phyloP scores from a whole-genome alignment of 2,329 filamentous ascomycete species.

The Dactylellina sp. region DNA sequence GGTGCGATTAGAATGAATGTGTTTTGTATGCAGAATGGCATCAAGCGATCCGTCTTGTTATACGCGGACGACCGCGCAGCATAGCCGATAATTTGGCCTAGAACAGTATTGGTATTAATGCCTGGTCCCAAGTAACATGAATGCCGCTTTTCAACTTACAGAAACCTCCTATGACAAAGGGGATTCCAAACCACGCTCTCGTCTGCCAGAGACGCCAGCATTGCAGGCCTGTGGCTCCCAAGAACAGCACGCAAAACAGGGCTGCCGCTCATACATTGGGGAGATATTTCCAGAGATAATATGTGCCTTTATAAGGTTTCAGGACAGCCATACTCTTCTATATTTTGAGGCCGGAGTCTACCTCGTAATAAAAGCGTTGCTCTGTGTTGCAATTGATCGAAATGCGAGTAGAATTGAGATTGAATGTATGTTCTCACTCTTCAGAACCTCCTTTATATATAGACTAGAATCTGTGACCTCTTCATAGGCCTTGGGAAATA shows the following conservation, averaged over 20 bases:
- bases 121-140: slow-evolving; percentile 49
- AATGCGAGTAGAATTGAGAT: no score
- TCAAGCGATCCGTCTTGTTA: slow-evolving; percentile 60
- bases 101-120: slow-evolving; percentile 41
- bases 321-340: not conserved
- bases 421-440: no score
- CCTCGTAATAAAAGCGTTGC: not conserved
- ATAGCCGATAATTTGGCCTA: slow-evolving; percentile 67
- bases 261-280: slow-evolving; percentile 64
- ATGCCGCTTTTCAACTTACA: slow-evolving; percentile 63
- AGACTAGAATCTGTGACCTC: no score
- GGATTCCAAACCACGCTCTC: slow-evolving; percentile 67
- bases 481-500: no score
- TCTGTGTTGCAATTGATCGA: no score
- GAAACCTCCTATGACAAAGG: slow-evolving; percentile 66
- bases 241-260: slow-evolving; percentile 67
- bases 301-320: slow-evolving; percentile 2
- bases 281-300: slow-evolving; percentile 12
- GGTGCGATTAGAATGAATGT: slow-evolving; percentile 66
- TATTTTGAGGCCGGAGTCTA: no score
- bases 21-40: slow-evolving; percentile 65
- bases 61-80: slow-evolving; percentile 60
- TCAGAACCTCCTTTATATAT: no score
- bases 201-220: slow-evolving; percentile 64
- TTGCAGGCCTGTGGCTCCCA: slow-evolving; percentile 64